phyloP scores from a whole-genome alignment of 1,284 basidiomycete genomes.

The Cystobasidium pallidum region DNA sequence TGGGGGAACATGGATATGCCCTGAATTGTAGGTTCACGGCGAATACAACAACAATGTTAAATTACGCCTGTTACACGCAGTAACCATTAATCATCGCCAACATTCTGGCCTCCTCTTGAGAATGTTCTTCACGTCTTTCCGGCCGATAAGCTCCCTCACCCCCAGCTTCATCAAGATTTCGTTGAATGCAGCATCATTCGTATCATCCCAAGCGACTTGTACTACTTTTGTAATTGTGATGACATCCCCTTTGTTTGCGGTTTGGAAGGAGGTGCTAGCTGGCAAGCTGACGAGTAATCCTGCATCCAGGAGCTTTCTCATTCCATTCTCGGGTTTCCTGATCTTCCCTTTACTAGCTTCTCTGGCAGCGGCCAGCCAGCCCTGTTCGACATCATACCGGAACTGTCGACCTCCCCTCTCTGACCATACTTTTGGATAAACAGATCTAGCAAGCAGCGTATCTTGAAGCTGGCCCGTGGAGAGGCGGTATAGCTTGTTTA shows the following conservation, averaged over 20 bases:
- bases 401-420: slow-evolving; percentile 48
- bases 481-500: slow-evolving; percentile 43
- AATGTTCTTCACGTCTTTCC: slow-evolving; percentile 48
- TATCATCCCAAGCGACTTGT: slow-evolving; percentile 51
- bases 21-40: neutral
- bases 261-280: slow-evolving; percentile 16
- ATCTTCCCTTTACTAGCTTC: slow-evolving; percentile 46
- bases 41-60: slow-evolving; percentile 15
- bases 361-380: slow-evolving; percentile 50
- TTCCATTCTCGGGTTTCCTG: slow-evolving; percentile 46
- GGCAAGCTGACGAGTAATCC: slow-evolving; percentile 49
- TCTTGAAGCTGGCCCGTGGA: slow-evolving; percentile 41
- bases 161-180: slow-evolving; percentile 50
- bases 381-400: slow-evolving; percentile 49
- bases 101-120: slow-evolving; percentile 51
- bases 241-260: slow-evolving; percentile 17
- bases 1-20: neutral
- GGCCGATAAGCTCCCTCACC: slow-evolving; percentile 47
- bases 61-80: neutral
- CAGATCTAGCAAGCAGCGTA: slow-evolving; percentile 26
- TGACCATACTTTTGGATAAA: slow-evolving; percentile 40
- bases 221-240: slow-evolving; percentile 50
- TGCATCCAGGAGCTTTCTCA: slow-evolving; percentile 48
- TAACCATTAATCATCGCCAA: slow-evolving; percentile 45
- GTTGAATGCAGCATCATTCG: slow-evolving; percentile 46